These are phyloP conservation scores for Cystofilobasidium bisporidii DNA, from an alignment of 768 basidiomycete genomes.

Conservation along the genomic window DNA sequence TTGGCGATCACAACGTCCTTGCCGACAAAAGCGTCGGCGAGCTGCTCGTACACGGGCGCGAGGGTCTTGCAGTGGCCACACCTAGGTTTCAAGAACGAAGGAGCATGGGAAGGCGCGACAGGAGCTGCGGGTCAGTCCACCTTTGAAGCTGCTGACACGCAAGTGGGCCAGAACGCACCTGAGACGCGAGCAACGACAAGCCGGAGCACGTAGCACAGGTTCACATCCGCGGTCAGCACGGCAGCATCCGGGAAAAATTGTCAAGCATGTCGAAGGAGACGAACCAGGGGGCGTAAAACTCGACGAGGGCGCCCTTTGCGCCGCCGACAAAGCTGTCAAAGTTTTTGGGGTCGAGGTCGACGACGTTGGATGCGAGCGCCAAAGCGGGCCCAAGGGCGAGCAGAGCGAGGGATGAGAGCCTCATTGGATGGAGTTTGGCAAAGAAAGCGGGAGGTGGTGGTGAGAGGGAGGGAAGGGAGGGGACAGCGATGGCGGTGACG, in stretches of 20 bases:
- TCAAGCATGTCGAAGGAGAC: neutral
- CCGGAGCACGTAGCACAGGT: no score
- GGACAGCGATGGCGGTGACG: neutral
- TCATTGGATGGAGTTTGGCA: neutral
- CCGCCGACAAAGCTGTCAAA: constrained; percentile 52
- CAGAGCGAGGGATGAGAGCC: neutral
- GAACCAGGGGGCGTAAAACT: constrained; percentile 14
- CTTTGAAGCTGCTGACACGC: no score
- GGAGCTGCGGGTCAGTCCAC: neutral
- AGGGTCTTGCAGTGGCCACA: constrained; percentile 53
- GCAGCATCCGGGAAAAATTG: no score
- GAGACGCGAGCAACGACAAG: no score
- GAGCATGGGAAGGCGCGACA: neutral
- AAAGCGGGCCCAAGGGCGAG: constrained; percentile 47
- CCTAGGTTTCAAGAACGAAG: neutral
- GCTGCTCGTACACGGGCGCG: constrained; percentile 76
- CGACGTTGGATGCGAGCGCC: constrained; percentile 60
- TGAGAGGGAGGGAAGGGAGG: neutral
- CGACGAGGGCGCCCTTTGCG: constrained; percentile 13
- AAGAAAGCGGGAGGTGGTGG: neutral
- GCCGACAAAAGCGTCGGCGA: constrained; percentile 74
- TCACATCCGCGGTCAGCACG: no score
- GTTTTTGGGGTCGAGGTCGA: constrained; percentile 64
- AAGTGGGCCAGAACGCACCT: no score
- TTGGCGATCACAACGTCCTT: constrained; percentile 82